Percentiles rank a stretch among this genome's conserved stretches.
Evolutionary conservation across 345 rosid genomes (phyloP).

Genomic region (Adansonia digitata): DNA sequence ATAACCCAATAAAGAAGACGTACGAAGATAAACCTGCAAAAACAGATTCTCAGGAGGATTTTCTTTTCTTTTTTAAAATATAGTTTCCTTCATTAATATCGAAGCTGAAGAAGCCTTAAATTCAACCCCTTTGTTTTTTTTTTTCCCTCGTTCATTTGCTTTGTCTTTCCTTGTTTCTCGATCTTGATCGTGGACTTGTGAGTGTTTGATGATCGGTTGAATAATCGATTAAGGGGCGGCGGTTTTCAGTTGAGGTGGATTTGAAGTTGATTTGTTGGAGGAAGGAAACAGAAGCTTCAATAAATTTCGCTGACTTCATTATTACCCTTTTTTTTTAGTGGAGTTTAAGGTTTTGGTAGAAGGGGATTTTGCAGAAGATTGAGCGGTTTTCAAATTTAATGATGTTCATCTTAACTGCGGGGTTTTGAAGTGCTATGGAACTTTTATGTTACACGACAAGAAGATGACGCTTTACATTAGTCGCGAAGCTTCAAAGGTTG

Average conservation of each 20-base stretch:
- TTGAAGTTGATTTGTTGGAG: not conserved
- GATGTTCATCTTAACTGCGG: conserved; percentile 48
- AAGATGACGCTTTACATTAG: conserved; percentile 89
- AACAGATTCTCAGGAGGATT: conserved; percentile 5
- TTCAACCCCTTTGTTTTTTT: conserved; percentile 1
- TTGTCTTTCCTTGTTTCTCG: conserved; percentile 2
- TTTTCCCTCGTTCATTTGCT: conserved; percentile 5
- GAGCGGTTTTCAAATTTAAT: conserved; percentile 11
- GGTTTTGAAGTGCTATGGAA: conserved; percentile 56
- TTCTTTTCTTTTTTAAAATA: not conserved
- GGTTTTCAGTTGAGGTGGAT: conserved; percentile 18
- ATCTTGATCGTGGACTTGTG: conserved; percentile 19
- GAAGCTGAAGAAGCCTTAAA: not conserved
- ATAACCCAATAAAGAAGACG: not conserved
- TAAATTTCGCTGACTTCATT: not conserved
- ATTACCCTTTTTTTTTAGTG: not conserved
- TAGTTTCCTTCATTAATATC: not conserved
- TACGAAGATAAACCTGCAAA: not conserved
- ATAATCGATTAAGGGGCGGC: conserved; percentile 20
- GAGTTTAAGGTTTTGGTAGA: not conserved
- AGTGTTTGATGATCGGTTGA: conserved; percentile 1
- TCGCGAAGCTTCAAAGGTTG: conserved; percentile 85
- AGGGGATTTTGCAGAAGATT: conserved; percentile 2
- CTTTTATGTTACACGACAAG: conserved; percentile 38
- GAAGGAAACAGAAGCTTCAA: not conserved